phyloP scores from a whole-genome alignment of 306 rosid species.

The Trifolium dubium region DNA sequence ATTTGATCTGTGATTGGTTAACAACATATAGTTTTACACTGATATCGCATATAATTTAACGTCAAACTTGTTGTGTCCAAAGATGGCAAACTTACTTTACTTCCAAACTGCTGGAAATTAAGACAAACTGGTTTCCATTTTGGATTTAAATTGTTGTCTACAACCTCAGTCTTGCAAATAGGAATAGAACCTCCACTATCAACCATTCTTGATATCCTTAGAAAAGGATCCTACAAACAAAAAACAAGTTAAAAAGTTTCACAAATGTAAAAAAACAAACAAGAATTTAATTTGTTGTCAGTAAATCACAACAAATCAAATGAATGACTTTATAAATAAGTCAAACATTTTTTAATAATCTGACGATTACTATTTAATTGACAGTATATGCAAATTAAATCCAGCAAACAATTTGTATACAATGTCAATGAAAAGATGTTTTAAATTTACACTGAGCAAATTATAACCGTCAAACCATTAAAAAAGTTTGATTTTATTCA shows the following conservation, averaged over 20 bases:
- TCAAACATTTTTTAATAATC: too few species aligned
- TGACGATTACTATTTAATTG: too few species aligned
- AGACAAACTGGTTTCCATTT: conserved; percentile 74
- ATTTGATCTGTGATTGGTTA: background rate
- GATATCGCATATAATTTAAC: background rate
- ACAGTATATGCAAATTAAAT: too few species aligned
- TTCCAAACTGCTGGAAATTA: conserved; percentile 71
- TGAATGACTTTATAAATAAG: too few species aligned
- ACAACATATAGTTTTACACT: background rate
- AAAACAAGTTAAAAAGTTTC: background rate
- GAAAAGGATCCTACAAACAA: conserved; percentile 78
- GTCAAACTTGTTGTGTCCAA: conserved; percentile 14
- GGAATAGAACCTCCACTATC: conserved; percentile 81
- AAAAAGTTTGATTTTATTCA: too few species aligned
- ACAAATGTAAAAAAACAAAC: background rate
- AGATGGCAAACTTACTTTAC: conserved; percentile 62
- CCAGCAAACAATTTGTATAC: too few species aligned
- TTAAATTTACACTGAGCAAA: too few species aligned
- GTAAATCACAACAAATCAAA: background rate
- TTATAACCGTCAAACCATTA: too few species aligned
- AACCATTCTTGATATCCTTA: conserved; percentile 74
- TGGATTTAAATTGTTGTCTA: conserved; percentile 74
- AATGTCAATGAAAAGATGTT: too few species aligned
- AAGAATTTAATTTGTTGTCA: background rate
- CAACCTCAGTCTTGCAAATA: conserved; percentile 89